phyloP scores from a whole-genome alignment of 1,284 basidiomycete species.

The Veloboletus limbatus region DNA sequence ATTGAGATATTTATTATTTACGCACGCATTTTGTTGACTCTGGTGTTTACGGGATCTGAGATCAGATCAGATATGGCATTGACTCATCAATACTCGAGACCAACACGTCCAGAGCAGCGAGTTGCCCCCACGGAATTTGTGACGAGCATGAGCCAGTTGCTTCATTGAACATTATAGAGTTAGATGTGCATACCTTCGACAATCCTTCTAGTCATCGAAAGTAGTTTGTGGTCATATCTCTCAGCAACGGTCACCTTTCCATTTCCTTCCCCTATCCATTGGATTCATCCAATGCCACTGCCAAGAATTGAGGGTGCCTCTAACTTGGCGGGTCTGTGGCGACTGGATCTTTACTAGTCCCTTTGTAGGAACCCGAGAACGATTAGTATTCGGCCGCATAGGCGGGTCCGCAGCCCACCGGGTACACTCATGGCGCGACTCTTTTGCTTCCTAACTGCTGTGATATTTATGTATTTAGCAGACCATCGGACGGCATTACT shows the following conservation, averaged over 20 bases:
- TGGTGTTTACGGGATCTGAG: neutral
- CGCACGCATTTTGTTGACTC: conserved; percentile 2
- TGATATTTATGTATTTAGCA: too few relatives aligned
- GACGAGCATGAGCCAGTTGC: too few relatives aligned
- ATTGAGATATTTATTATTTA: conserved; percentile 6
- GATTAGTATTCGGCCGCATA: conserved; percentile 11
- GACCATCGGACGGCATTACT: too few relatives aligned
- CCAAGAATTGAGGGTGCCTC: conserved; percentile 7
- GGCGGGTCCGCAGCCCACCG: conserved; percentile 7
- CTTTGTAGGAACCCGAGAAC: conserved; percentile 5
- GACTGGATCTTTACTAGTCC: neutral
- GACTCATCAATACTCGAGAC: conserved; percentile 11
- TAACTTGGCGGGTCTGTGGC: conserved; percentile 11
- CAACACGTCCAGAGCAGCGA: conserved; percentile 11
- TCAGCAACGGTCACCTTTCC: neutral
- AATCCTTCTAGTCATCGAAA: too few relatives aligned
- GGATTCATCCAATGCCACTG: neutral
- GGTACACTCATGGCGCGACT: too few relatives aligned
- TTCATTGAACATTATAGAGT: too few relatives aligned
- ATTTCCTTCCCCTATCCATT: neutral
- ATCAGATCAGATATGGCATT: neutral
- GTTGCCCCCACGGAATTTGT: conserved; percentile 9
- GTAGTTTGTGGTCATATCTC: neutral
- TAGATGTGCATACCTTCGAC: too few relatives aligned
- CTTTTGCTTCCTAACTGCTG: too few relatives aligned